Base-by-base conservation (phyloP, 768 basidiomycete species). In the Heimioporus sp. region DNA sequence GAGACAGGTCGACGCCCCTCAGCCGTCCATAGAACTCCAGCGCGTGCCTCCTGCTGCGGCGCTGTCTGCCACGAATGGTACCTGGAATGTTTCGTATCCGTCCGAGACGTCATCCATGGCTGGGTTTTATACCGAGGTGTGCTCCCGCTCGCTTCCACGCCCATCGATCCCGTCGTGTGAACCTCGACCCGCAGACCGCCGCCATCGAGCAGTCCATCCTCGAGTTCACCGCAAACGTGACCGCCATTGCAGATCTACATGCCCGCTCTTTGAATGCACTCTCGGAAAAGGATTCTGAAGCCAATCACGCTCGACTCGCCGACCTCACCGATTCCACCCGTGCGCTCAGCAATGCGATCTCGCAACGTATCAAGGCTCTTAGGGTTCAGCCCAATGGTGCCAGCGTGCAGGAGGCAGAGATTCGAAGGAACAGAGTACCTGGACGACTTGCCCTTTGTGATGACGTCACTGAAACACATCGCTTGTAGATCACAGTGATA, bases 321-420 rank as follows among this genome's bases (percentile, higher is more conserved):
- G 72, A 77, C 16, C 73, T 89, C 46, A 74, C 83, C 15, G 71
- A 68, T 15, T 80, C 86, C 42, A 87, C 86, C 2, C 80, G 82
- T 57, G 69, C 76, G 1, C 73, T 87, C 49, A 81, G 78, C 61
- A 79, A 76, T 48, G 66, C 73, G 34, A 67, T 89, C 24, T 86
- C 84, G 59, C 72, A 76, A 24, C 73, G 86, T 30, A 80, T 91
- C 53, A 77, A 82, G 65, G 70, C 72, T 1, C 62, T 91, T 48
- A 79, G 82, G 62, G 69, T 62, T 34, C 73, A 74, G 43, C 67
- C 68, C 15, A 44, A 43, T 3, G 54, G 53, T 3, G 70, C 71
- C 35, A 58, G 62, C 15, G 67, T 67, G 12, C 68, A 76, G 21
- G 76, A 82, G 48, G 75, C 66, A 35, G 73, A 76, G 59, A 79